phyloP scores from a whole-genome alignment of 441 rosid genomes.

The Sinapis alba region DNA sequence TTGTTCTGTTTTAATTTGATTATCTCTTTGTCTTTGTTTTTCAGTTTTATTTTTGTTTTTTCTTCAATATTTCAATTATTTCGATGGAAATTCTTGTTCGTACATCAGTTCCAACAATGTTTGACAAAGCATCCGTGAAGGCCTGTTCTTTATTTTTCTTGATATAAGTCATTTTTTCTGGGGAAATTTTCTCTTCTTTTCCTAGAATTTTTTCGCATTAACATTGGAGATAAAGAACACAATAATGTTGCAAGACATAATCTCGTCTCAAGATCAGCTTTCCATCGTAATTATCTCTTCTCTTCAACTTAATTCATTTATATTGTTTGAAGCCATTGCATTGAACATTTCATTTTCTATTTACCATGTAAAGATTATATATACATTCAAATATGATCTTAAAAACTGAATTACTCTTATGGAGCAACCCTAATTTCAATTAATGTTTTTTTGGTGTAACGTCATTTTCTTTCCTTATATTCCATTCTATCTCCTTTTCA shows the following conservation, averaged over 20 bases:
- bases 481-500: slow-evolving; percentile 5
- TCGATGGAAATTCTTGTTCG: slow-evolving; percentile 15
- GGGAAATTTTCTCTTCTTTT: slow-evolving; percentile 1
- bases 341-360: not conserved
- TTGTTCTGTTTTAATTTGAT: slow-evolving; percentile 12
- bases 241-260: slow-evolving; percentile 20
- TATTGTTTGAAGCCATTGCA: not conserved
- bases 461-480: slow-evolving; percentile 25
- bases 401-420: not conserved
- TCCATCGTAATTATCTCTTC: slow-evolving; percentile 24
- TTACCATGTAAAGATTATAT: not conserved
- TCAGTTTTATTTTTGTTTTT: not conserved
- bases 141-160: not conserved
- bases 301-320: not conserved
- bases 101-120: slow-evolving; percentile 20
- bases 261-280: slow-evolving; percentile 22
- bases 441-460: slow-evolving; percentile 1
- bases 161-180: not conserved
- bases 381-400: not conserved
- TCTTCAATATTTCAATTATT: slow-evolving; percentile 10
- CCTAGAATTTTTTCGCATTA: not conserved
- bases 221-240: slow-evolving; percentile 9
- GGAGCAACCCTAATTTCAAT: not conserved
- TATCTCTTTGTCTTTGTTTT: slow-evolving; percentile 30
- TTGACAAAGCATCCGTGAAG: slow-evolving; percentile 21